Evolutionary conservation across 208 protist species (phyloP).

Genomic region (Tritrichomonas musculus): DNA sequence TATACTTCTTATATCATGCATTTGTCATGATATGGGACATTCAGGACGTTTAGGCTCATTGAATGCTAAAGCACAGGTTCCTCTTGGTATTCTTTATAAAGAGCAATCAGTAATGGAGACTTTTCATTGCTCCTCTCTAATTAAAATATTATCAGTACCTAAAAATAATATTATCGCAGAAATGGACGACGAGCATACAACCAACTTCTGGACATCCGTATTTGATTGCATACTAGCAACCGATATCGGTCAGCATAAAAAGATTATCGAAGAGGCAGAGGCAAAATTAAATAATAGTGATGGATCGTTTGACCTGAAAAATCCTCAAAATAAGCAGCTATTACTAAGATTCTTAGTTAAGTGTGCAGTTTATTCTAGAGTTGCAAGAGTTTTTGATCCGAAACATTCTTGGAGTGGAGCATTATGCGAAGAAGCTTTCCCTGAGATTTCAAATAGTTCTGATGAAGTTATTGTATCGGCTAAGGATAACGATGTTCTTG

Average conservation of each 20-base stretch:
- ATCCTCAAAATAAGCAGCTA: not conserved
- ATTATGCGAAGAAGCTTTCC: no score
- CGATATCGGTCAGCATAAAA: not conserved
- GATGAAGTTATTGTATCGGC: no score
- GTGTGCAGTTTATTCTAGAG: not conserved
- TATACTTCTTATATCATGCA: not conserved
- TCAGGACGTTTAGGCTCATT: constrained; percentile 48
- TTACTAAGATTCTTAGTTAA: not conserved
- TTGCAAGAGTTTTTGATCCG: not conserved
- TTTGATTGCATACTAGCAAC: not conserved
- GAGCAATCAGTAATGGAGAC: not conserved
- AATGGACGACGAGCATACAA: not conserved
- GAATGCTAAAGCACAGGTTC: not conserved
- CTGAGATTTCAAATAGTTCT: no score
- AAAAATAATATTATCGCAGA: not conserved
- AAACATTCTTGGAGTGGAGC: not conserved
- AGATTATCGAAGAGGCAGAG: not conserved
- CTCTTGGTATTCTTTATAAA: not conserved
- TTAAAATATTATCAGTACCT: not conserved
- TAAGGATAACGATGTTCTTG: no score
- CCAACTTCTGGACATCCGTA: not conserved
- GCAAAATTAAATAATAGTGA: not conserved
- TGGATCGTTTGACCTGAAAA: not conserved
- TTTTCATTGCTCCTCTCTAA: not conserved
- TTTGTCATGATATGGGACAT: not conserved